Conservation (phyloP, 768 basidiomycete species). For the Agaricus blazei region DNA sequence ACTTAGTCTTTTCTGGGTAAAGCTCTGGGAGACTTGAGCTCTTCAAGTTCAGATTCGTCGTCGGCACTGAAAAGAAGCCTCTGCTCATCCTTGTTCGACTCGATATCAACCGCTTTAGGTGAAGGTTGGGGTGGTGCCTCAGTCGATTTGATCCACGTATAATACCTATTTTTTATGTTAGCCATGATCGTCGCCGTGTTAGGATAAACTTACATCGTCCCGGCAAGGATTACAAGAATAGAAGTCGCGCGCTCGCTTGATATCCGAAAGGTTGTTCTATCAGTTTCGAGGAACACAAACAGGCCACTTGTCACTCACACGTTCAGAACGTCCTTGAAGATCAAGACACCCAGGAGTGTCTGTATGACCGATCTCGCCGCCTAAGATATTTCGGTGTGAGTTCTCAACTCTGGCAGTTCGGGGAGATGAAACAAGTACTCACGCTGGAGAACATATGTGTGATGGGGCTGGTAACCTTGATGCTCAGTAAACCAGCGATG, state of each 20-base stretch:
- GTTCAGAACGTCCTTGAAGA: conserved; percentile 72
- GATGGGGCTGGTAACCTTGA: conserved; percentile 78
- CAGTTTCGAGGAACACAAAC: background rate
- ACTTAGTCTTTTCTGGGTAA: background rate
- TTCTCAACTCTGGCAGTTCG: background rate
- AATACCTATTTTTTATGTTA: conserved; percentile 31
- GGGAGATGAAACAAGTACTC: conserved; percentile 22
- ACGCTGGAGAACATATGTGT: conserved; percentile 85
- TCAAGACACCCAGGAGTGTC: conserved; percentile 71
- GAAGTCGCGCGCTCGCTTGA: conserved; percentile 57
- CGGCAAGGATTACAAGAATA: conserved; percentile 61
- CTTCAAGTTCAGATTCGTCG: conserved; percentile 5
- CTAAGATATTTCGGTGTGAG: conserved; percentile 28
- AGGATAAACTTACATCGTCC: conserved; percentile 50
- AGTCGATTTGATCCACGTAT: conserved; percentile 46
- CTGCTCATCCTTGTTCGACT: conserved; percentile 10
- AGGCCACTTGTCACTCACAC: conserved; percentile 40
- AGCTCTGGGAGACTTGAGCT: background rate
- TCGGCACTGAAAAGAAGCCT: conserved; percentile 10
- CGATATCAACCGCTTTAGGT: conserved; percentile 16
- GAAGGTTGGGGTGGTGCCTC: conserved; percentile 14
- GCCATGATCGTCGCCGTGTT: background rate
- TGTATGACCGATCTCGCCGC: conserved; percentile 82
- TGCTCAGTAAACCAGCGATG: conserved; percentile 72
- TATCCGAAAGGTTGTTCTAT: background rate